Evolutionary conservation across 2,329 filamentous ascomycete species (phyloP), one percentile per base, ranked within the genome.

Genomic region (Alternaria arborescens): DNA sequence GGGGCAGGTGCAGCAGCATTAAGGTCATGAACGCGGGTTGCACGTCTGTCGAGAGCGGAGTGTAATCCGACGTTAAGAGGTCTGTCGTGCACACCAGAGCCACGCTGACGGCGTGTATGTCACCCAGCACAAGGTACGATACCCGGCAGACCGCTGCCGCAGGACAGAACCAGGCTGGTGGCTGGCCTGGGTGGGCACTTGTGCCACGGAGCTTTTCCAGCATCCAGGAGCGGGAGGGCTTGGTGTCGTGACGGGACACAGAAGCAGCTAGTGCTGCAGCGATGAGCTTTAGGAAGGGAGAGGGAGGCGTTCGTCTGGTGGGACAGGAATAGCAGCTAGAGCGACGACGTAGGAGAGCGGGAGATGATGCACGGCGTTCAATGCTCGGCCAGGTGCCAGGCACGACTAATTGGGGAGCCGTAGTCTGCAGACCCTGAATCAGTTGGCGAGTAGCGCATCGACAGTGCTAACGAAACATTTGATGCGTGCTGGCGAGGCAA

Each of bases 121-220:
- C 60, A 64, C 60, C 63, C 60, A 70, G 64, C 62, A 69, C 62
- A 65, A 64, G 65, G 62, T 59, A 72, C 68, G 68, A 70, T 69
- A 62, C 55, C 66, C 70, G 69, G 72, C 64, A 68, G 69, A 73
- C 69, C 71, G 70, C 67, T 75, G 72, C 73, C 67, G 73, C 70
- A 71, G 53, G 66, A 69, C 70, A 61, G 57, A 73, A 76, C 72
- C 74, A 65, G 72, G 73, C 60, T 71, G 70, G 67, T 74, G 75
- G 75, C 72, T 71, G 71, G 61, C 34, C 32, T 62, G 55, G 42
- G 60, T 66, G 60, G 61, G 50, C 64, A 60, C 50, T 43, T 68
- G 64, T 74, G 70, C 69, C 61, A 71, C 65, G 40, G 60, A 56
- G 62, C 40, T 55, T 57, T 69, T 67, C 74, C 69, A 71, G 67